Base-by-base conservation (phyloP, 2,329 filamentous ascomycete species). In the Neonectria punicea region DNA sequence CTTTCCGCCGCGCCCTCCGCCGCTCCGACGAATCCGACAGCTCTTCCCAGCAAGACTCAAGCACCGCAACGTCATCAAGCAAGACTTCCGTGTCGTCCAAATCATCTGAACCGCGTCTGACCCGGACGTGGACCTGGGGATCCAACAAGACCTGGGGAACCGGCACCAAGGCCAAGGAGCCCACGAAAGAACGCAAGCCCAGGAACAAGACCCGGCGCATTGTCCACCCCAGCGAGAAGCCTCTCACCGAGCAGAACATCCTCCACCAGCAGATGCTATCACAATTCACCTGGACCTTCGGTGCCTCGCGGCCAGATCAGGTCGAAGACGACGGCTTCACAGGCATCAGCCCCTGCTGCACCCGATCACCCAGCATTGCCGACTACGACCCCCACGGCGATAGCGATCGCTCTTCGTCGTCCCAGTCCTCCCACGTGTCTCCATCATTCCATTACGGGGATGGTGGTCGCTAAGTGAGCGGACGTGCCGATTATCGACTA, bases 261-360 rank as follows among this genome's bases (percentile, higher is more conserved):
- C 76, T 78, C 59, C 81, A 85, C 70, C 83, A 84, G 71, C 80
- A 84, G 75, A 78, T 83, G 74, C 77, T 86, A 41, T 78, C 78
- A 63, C 74, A 80, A 61, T 85, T 83, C 76, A 81, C 77, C 61
- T 80, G 83, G 73, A 81, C 78, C 11, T 85, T 85, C 67, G 84
- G 84, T 43, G 75, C 80, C 34, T 76, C 73, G 20, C 69, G 76
- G 69, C 68, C 75, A 49, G 54, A 73, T 41, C 79, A 80, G 67
- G 68, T 80, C 20, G 75, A 79, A 59, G 71, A 69, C 5, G 67
- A 75, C 28, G 78, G 74, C 67, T 79, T 78, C 61, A 63, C 73
- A 16, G 80, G 78, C 56, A 74, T 85, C 70, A 84, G 83, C 71
- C 83, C 83, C 20, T 80, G 83, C 71, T 82, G 78, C 68, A 83